Conservation (phyloP, 1,284 basidiomycete genomes). For the Calocybe gambosa region DNA sequence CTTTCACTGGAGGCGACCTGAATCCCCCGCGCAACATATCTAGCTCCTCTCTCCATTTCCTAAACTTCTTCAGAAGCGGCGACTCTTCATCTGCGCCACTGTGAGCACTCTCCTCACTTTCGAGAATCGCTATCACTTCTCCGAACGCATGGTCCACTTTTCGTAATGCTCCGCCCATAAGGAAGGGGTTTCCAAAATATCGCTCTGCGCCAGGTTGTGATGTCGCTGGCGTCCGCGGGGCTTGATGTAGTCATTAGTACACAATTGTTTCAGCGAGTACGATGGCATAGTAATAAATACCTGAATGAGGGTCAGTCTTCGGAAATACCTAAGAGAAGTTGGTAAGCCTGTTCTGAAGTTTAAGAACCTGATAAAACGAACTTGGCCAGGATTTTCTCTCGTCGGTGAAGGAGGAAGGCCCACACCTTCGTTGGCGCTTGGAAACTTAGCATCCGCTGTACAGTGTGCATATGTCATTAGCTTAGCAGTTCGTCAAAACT, state of each 20-base stretch:
- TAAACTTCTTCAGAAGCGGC: conserved; percentile 28
- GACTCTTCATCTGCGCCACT: conserved; percentile 26
- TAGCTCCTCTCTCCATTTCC: conserved; percentile 31
- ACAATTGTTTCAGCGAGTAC: neutral
- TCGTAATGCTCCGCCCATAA: conserved; percentile 31
- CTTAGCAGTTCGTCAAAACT: no score
- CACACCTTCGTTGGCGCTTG: conserved; percentile 19
- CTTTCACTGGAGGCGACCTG: conserved; percentile 12
- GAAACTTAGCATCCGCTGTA: conserved; percentile 29
- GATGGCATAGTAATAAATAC: conserved; percentile 14
- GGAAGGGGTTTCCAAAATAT: conserved; percentile 33
- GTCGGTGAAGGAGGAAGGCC: conserved; percentile 29
- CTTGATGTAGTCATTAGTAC: conserved; percentile 2
- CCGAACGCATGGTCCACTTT: conserved; percentile 33
- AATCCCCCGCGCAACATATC: conserved; percentile 24
- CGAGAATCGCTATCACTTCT: conserved; percentile 32
- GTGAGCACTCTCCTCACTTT: conserved; percentile 28
- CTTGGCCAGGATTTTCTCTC: conserved; percentile 31
- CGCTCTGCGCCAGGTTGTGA: conserved; percentile 18
- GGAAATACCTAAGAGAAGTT: conserved; percentile 26
- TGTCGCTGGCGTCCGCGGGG: conserved; percentile 12
- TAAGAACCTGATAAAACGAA: conserved; percentile 3
- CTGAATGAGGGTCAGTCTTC: conserved; percentile 24
- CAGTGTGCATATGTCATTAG: no score
- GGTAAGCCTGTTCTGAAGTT: neutral